phyloP scores from a whole-genome alignment of 495 filamentous ascomycete genomes.

The Hypomontagnella submonticulosa region DNA sequence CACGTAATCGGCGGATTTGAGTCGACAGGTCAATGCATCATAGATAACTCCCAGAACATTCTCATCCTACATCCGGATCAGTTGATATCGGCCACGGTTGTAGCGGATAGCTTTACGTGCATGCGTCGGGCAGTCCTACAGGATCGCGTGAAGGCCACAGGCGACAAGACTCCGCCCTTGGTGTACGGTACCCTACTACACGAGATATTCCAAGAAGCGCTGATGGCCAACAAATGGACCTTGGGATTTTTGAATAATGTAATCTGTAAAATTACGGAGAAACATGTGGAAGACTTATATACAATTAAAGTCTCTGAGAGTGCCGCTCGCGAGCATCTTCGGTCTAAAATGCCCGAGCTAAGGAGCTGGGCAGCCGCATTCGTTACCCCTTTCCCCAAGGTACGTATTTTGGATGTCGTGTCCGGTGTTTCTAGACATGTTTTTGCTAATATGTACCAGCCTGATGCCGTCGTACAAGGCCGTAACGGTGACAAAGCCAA shows the following conservation, averaged over 20 bases:
- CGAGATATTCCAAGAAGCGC: constrained; percentile 90
- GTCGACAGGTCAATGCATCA: constrained; percentile 70
- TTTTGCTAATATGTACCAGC: constrained; percentile 54
- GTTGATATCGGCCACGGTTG: constrained; percentile 90
- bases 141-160: constrained; percentile 89
- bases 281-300: constrained; percentile 86
- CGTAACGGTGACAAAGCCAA: constrained; percentile 75
- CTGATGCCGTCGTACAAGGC: constrained; percentile 79
- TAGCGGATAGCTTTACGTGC: constrained; percentile 93
- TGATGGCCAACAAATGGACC: constrained; percentile 87
- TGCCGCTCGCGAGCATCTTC: constrained; percentile 78
- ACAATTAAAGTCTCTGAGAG: constrained; percentile 77
- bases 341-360: constrained; percentile 80
- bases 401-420: constrained; percentile 52
- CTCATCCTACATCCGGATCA: constrained; percentile 96
- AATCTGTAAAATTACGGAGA: constrained; percentile 72
- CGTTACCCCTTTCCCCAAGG: constrained; percentile 75
- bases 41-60: constrained; percentile 82
- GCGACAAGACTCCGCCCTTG: constrained; percentile 77
- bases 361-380: constrained; percentile 85
- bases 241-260: constrained; percentile 67
- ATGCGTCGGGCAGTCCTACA: constrained; percentile 89
- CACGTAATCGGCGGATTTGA: constrained; percentile 87
- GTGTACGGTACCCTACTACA: constrained; percentile 93
- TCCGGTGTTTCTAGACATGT: background rate